Evolutionary conservation across 768 basidiomycete genomes (phyloP), one percentile per base, ranked within the genome.

Genomic region (Leccinum longicurvipes): DNA sequence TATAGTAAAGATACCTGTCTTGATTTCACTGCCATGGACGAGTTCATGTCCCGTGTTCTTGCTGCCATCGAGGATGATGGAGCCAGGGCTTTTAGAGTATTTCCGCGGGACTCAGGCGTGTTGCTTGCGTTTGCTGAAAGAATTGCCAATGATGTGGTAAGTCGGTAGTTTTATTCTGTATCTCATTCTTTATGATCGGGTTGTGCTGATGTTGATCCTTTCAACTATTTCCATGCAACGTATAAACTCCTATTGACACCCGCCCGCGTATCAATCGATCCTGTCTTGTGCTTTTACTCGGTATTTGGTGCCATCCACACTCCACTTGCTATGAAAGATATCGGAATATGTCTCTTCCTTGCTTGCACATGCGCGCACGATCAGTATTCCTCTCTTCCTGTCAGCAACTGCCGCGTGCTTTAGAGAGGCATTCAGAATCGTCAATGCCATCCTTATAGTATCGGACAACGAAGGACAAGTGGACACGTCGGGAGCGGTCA

Each of bases 21-120:
- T 31, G 85, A 91, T 67, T 98, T 99, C 67, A 87, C 86, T 24
- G 82, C 96, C 2, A 98, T 99, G 97, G 93, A 96, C 67, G 80
- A 76, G 21, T 98, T 95, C 72, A 93, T 98, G 76, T 75, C 75
- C 1, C 78, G 79, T 42, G 76, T 94, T 11, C 67, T 95, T 6
- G 67, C 73, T 8, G 78, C 88, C 4, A 78, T 98, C 19, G 67
- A 73, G 3, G 83, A 87, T 39, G 87, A 98, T 59, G 95, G 94
- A 1, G 77, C 85, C 0, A 77, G 87, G 31, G 94, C 93, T 11
- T 85, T 87, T 8, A 79, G 88, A 23, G 87, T 98, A 19, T 98
- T 99, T 67, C 96, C 96, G 1, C 82, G 82, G 0, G 75, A 81
- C 8, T 83, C 93, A 0, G 80, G 84, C 19, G 93, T 96, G 3